phyloP scores from a whole-genome alignment of 1,284 basidiomycete genomes.

The Chiua sp. region DNA sequence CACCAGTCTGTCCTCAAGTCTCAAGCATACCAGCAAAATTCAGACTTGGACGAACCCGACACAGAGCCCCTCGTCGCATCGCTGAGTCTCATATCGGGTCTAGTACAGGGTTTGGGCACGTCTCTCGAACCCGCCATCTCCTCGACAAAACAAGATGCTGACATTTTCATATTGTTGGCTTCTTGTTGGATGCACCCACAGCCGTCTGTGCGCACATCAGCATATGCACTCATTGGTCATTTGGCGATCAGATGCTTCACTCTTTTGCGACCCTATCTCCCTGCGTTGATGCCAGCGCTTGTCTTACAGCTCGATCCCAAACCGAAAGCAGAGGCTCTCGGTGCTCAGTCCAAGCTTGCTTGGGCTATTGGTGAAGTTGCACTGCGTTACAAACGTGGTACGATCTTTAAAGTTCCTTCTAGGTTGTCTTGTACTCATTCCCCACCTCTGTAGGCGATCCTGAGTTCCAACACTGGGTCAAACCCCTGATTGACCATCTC shows the following conservation, averaged over 20 bases:
- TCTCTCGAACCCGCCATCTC: slow-evolving; percentile 75
- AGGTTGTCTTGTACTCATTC: slow-evolving; percentile 2
- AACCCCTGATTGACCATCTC: slow-evolving; percentile 85
- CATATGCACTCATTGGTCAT: slow-evolving; percentile 97
- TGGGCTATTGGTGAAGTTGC: slow-evolving; percentile 99
- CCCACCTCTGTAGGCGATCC: slow-evolving; percentile 58
- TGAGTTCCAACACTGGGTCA: slow-evolving; percentile 90
- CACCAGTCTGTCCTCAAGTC: slow-evolving; percentile 83
- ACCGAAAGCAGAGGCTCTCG: slow-evolving; percentile 90
- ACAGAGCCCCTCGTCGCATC: slow-evolving; percentile 97
- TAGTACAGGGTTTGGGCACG: slow-evolving; percentile 93
- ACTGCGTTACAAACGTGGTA: slow-evolving; percentile 80
- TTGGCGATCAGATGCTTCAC: slow-evolving; percentile 95
- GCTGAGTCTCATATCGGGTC: slow-evolving; percentile 92
- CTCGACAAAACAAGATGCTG: slow-evolving; percentile 73
- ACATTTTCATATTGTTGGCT: slow-evolving; percentile 69
- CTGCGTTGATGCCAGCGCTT: slow-evolving; percentile 89
- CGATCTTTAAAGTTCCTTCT: slow-evolving; percentile 25
- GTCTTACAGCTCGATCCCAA: slow-evolving; percentile 92
- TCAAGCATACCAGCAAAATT: slow-evolving; percentile 82
- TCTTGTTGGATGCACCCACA: slow-evolving; percentile 94
- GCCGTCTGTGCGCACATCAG: slow-evolving; percentile 94
- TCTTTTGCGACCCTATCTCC: slow-evolving; percentile 84
- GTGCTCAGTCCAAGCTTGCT: slow-evolving; percentile 99
- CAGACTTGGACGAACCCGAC: slow-evolving; percentile 91